Base-by-base conservation (phyloP, 768 basidiomycete species). In the Dentipellis fragilis region DNA sequence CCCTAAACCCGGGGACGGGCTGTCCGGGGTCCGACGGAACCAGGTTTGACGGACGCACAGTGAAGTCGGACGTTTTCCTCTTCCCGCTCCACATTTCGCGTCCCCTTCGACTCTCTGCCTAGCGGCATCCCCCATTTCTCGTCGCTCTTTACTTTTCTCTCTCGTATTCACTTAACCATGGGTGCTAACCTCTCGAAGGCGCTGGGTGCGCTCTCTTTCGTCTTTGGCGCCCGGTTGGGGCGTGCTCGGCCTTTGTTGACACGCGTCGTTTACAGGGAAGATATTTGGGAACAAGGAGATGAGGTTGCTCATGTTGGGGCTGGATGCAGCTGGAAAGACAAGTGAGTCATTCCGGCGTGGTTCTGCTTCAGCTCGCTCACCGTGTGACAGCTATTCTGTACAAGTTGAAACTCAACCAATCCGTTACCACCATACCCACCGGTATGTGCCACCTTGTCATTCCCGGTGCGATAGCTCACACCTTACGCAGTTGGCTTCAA, bases 271-370 rank as follows among this genome's bases (percentile, higher is more conserved):
- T 45, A 23, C n/a, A 95, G 93, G 83, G 68, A 91, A 88, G 75
- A 76, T 97, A 64, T 98, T 97, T 71, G 94, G 93, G 60, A 98
- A 93, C 81, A 95, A 93, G 81, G 95, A 98, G 80, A 98, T 98
- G 95, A 77, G 93, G 66, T 75, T 95, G 66, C 75, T 96, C 69
- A 98, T 98, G 95, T 75, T 97, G 64, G 95, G 95, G 45, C 78
- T 98, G 63, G 95, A 98, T 69, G 95, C 95, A 46, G 95, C 95
- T 49, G 95, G 95, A 67, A 98, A 98, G 76, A 98, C 95, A 17
- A 98, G 95, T 96, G 63, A 70, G 93, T 77, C 49, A 3, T 47
- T 42, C 50, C 6, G 19, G 7, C 54, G 14, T 46, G 3, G 36
- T 39, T n/a, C 39, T 1, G 38, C 48, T 23, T 34, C 47, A 29